A percentile compares a stretch with the other conserved stretches of the same genome.
Evolutionary conservation across 768 basidiomycete genomes (phyloP).

Genomic region (Naganishia kalamii): DNA sequence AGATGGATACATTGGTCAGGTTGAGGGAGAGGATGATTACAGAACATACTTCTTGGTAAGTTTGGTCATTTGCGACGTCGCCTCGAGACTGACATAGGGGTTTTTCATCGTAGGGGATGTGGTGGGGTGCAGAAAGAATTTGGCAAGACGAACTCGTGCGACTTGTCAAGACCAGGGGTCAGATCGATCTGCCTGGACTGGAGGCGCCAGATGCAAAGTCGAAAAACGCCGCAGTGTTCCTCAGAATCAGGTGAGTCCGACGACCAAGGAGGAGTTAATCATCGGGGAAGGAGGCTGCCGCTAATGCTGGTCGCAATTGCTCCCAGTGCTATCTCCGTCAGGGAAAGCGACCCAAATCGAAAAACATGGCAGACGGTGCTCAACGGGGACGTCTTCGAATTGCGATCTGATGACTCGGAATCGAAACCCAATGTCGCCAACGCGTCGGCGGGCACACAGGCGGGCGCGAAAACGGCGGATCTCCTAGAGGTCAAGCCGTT

Average conservation of each 20-base stretch:
- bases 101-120: background rate
- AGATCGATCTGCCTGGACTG: background rate
- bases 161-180: background rate
- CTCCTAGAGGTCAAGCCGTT: background rate
- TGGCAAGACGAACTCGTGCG: slow-evolving; percentile 12
- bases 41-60: slow-evolving; percentile 10
- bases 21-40: background rate
- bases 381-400: background rate
- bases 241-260: slow-evolving; percentile 6
- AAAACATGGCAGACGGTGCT: slow-evolving; percentile 7
- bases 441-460: background rate
- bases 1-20: slow-evolving; percentile 6
- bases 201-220: background rate
- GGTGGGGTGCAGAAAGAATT: slow-evolving; percentile 10
- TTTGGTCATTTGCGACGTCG: background rate
- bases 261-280: too few relatives aligned
- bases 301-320: background rate
- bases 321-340: background rate
- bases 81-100: background rate
- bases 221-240: slow-evolving; percentile 2
- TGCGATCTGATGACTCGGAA: background rate
- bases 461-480: background rate
- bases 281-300: too few relatives aligned
- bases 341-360: background rate
- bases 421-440: background rate